phyloP scores from a whole-genome alignment of 257 asterid species.

The Agastache rugosa region DNA sequence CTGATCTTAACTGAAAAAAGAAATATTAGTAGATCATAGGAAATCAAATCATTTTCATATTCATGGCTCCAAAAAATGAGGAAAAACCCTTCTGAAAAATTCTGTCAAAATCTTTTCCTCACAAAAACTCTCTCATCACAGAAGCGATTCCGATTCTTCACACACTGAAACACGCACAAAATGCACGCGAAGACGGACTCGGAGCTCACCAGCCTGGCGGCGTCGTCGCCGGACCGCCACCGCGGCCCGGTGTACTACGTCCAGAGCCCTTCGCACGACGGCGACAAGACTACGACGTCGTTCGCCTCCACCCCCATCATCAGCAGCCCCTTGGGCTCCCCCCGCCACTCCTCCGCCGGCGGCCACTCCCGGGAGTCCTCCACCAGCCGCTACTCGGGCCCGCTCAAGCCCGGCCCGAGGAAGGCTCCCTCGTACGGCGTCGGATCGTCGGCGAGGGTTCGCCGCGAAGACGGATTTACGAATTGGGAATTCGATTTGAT shows the following conservation, averaged over 20 bases:
- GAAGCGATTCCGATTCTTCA: neutral
- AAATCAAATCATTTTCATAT: neutral
- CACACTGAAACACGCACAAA: slow-evolving; percentile 15
- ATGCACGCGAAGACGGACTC: slow-evolving; percentile 90
- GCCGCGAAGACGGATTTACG: slow-evolving; percentile 40
- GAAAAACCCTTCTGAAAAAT: neutral
- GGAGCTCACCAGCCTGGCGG: slow-evolving; percentile 75
- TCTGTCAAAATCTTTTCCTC: neutral
- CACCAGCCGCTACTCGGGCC: slow-evolving; percentile 78
- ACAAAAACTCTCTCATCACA: neutral
- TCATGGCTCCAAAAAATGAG: neutral
- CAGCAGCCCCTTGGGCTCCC: slow-evolving; percentile 76
- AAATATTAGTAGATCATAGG: neutral
- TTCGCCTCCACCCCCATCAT: slow-evolving; percentile 74
- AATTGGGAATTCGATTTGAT: slow-evolving; percentile 58
- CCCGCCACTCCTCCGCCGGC: slow-evolving; percentile 69
- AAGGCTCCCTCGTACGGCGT: slow-evolving; percentile 59
- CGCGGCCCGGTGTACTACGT: slow-evolving; percentile 78
- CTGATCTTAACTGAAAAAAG: neutral
- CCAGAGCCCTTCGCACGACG: slow-evolving; percentile 95
- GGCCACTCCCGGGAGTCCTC: slow-evolving; percentile 89
- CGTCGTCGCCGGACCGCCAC: slow-evolving; percentile 78
- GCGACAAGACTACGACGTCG: slow-evolving; percentile 75
- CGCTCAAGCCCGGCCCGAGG: slow-evolving; percentile 70
- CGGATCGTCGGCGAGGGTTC: slow-evolving; percentile 51